Percentiles rank a stretch among this genome's conserved stretches.
Conservation (phyloP, 73 alveolate species). For the Blepharisma japonicum region DNA sequence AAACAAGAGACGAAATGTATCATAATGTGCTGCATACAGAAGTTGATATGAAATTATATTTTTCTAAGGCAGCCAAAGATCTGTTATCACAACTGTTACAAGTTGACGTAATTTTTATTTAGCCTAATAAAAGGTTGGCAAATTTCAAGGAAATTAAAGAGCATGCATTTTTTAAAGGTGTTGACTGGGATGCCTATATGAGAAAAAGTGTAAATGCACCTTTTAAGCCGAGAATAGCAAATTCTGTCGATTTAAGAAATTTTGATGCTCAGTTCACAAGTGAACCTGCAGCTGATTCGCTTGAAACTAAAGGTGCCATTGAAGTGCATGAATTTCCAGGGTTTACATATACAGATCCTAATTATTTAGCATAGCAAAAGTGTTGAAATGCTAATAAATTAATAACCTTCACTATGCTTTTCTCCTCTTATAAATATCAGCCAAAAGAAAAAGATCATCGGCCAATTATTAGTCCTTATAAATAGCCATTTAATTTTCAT, state of each 20-base stretch:
- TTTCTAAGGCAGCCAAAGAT: conserved; percentile 77
- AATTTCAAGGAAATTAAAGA: conserved; percentile 63
- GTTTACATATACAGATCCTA: too few relatives aligned
- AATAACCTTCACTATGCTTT: too few relatives aligned
- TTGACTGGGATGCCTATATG: conserved; percentile 41
- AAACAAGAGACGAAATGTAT: conserved; percentile 80
- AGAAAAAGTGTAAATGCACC: not conserved
- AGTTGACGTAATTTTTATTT: conserved; percentile 68
- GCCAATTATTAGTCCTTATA: too few relatives aligned
- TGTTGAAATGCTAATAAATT: too few relatives aligned
- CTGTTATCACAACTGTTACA: conserved; percentile 55
- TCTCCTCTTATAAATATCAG: too few relatives aligned
- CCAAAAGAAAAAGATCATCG: too few relatives aligned
- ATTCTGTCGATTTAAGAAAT: not conserved
- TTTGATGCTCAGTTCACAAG: conserved; percentile 4
- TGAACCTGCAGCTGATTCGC: not conserved
- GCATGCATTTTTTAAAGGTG: conserved; percentile 79
- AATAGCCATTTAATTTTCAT: too few relatives aligned
- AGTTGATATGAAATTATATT: conserved; percentile 65
- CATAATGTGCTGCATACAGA: conserved; percentile 67
- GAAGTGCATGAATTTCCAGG: too few relatives aligned
- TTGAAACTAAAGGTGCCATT: not conserved
- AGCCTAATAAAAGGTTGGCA: conserved; percentile 56
- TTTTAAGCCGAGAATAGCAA: not conserved
- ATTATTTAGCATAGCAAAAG: too few relatives aligned